Evolutionary conservation across 441 rosid species (phyloP), one percentile per base, ranked within the genome.

Genomic region (Bocquillonia castaneifolia): DNA sequence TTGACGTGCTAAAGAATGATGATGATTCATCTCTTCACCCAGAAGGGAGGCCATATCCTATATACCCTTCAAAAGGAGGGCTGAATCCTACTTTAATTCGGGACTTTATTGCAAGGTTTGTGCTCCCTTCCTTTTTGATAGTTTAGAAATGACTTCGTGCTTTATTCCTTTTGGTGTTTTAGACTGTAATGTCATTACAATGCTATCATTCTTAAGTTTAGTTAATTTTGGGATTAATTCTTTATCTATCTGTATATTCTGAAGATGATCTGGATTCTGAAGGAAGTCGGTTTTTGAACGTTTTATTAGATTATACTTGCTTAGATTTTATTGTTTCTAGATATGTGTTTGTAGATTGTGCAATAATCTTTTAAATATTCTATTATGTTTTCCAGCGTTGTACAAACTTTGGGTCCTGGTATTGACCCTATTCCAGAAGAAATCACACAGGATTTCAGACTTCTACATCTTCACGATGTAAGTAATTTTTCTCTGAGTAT

Each of bases 41-140:
- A 63, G 85, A 82, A 69, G 88, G 73, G 79, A 90, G 87, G 81
- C 97, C 96, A 44, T 90, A 88, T 83, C 96, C 96, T 71, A 91
- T 93, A 67, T 91, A 93, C 80, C 95, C 98, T 71, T 87, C 97
- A 64, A 95, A 92, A 82, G 96, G 99, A 73, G 92, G 93, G 72
- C 72, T 88, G 79, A 84, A 80, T 68, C 86, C 98, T 51, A 74
- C 75, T 71, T 81, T 86, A 77, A 82, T 95, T 47, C 76, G 92
- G 77, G 84, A 86, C 56, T 71, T 78, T 78, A 85, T 95, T 74
- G 78, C 84, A 78, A 88, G 93, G 98, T 92, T 65, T 45, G 81
- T 78, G 32, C 56, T 62, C 45, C n/a, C 31, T 17, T n/a, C 59
- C 29, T 47, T 64, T 56, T 71, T 28, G 20, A 39, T 53, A 54